phyloP scores from a whole-genome alignment of 768 basidiomycete genomes.

The Auricularia heimuer region DNA sequence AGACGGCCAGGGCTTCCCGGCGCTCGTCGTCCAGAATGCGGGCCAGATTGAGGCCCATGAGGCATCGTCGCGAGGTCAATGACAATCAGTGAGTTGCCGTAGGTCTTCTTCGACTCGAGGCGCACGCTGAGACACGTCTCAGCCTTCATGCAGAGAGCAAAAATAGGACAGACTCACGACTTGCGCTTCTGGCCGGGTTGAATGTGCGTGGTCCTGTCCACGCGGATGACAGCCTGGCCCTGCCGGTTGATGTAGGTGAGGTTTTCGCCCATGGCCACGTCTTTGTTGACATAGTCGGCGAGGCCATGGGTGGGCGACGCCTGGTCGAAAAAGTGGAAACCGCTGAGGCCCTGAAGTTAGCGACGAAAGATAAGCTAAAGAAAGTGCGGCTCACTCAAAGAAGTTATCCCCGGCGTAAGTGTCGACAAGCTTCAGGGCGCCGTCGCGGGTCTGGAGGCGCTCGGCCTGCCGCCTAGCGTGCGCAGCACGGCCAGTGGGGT shows the following conservation, averaged over 20 bases:
- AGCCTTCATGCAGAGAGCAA: background rate
- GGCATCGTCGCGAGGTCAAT: slow-evolving; percentile 13
- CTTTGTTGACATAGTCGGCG: slow-evolving; percentile 10
- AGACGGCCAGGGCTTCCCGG: slow-evolving; percentile 36
- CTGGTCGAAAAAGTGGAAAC: background rate
- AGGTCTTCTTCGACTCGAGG: slow-evolving; percentile 9
- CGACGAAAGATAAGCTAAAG: background rate
- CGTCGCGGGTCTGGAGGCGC: background rate
- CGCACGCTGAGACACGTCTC: slow-evolving; percentile 5
- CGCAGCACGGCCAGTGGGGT: background rate
- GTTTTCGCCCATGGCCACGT: slow-evolving; percentile 7
- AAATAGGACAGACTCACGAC: background rate
- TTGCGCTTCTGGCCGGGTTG: slow-evolving; percentile 6
- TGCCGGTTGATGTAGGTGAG: slow-evolving; percentile 10
- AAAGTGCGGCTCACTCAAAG: slow-evolving; percentile 6
- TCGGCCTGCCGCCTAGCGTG: background rate
- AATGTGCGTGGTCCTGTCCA: slow-evolving; percentile 9
- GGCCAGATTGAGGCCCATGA: slow-evolving; percentile 13
- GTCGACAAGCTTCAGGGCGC: slow-evolving; percentile 3
- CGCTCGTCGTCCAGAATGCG: slow-evolving; percentile 10
- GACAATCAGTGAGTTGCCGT: slow-evolving; percentile 12
- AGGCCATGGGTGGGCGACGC: slow-evolving; percentile 14
- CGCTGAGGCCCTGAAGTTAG: background rate
- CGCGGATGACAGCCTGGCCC: slow-evolving; percentile 5
- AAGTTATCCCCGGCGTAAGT: slow-evolving; percentile 6